Conservation (phyloP, 2,329 filamentous ascomycete species). For the Cylindrodendrum hubeiense region DNA sequence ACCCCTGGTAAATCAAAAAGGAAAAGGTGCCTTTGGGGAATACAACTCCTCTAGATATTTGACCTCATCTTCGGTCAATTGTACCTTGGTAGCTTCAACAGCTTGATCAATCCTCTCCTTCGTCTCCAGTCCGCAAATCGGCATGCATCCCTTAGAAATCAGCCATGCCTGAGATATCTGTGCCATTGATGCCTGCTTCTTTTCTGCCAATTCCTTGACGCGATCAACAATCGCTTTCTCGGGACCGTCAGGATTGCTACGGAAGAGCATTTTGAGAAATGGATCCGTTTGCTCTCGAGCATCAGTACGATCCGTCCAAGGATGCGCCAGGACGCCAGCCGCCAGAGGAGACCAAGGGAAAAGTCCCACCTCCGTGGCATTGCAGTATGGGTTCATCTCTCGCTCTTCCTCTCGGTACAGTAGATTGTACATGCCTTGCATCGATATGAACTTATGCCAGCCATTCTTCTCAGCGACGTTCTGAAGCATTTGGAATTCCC, state of each 20-base stretch:
- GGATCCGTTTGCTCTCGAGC: slow-evolving; percentile 43
- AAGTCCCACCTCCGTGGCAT: slow-evolving; percentile 21
- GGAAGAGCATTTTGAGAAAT: slow-evolving; percentile 53
- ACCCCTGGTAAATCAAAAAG: neutral
- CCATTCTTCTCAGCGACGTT: slow-evolving; percentile 63
- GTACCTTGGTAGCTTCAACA: slow-evolving; percentile 57
- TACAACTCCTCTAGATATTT: slow-evolving; percentile 63
- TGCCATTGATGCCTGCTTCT: slow-evolving; percentile 69
- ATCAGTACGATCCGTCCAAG: slow-evolving; percentile 1
- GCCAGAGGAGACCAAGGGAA: slow-evolving; percentile 36
- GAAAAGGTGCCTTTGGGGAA: neutral
- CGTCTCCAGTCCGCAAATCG: slow-evolving; percentile 72
- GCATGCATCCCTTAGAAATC: slow-evolving; percentile 63
- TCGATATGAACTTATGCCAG: slow-evolving; percentile 69
- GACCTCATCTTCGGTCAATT: slow-evolving; percentile 69
- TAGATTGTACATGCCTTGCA: slow-evolving; percentile 69
- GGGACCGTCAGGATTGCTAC: slow-evolving; percentile 53
- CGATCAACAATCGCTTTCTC: slow-evolving; percentile 42
- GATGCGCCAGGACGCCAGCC: slow-evolving; percentile 33
- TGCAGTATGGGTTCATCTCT: slow-evolving; percentile 55
- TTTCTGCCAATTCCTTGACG: slow-evolving; percentile 66
- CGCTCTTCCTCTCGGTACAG: slow-evolving; percentile 70
- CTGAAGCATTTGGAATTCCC: slow-evolving; percentile 18
- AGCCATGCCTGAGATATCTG: slow-evolving; percentile 76
- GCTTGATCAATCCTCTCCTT: slow-evolving; percentile 71